Conservation (phyloP, 2,329 filamentous ascomycete genomes). For the Ophiostoma piceae region DNA sequence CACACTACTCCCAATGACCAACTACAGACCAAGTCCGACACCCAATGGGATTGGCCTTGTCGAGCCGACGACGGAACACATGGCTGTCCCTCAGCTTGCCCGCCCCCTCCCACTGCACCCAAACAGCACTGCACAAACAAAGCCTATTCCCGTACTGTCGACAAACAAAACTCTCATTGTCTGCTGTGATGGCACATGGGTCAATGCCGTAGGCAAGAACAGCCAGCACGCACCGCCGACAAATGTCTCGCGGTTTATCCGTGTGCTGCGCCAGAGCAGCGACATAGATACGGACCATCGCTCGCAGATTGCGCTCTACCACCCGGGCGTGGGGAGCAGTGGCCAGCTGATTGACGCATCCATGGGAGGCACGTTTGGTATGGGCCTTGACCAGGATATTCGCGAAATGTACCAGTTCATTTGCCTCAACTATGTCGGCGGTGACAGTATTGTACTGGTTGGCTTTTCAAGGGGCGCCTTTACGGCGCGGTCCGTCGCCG, state of each 20-base stretch:
- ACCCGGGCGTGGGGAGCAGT: slow-evolving; percentile 34
- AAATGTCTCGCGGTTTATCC: slow-evolving; percentile 25
- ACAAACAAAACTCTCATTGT: slow-evolving; percentile 31
- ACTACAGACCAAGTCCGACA: not conserved
- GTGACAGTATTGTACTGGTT: slow-evolving; percentile 36
- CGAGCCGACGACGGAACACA: not conserved
- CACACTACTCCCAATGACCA: not conserved
- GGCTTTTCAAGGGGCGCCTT: slow-evolving; percentile 41
- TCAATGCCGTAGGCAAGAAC: slow-evolving; percentile 33
- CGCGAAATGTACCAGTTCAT: slow-evolving; percentile 38
- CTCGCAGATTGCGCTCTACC: slow-evolving; percentile 34
- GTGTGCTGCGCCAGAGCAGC: slow-evolving; percentile 27
- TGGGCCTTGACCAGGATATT: slow-evolving; percentile 35
- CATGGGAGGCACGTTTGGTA: slow-evolving; percentile 34
- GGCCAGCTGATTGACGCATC: slow-evolving; percentile 31
- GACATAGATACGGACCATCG: slow-evolving; percentile 17
- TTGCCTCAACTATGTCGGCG: slow-evolving; percentile 37
- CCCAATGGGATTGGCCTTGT: not conserved
- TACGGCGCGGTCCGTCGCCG: slow-evolving; percentile 38
- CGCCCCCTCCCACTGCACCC: not conserved
- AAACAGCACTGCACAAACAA: not conserved
- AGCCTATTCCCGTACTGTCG: too few relatives aligned
- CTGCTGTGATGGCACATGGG: slow-evolving; percentile 36
- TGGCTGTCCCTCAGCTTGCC: not conserved
- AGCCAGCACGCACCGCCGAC: slow-evolving; percentile 19